Percentiles rank a stretch among this genome's conserved stretches.
phyloP scores from a whole-genome alignment of 768 basidiomycete genomes.

The Leccinum pellstonianum region DNA sequence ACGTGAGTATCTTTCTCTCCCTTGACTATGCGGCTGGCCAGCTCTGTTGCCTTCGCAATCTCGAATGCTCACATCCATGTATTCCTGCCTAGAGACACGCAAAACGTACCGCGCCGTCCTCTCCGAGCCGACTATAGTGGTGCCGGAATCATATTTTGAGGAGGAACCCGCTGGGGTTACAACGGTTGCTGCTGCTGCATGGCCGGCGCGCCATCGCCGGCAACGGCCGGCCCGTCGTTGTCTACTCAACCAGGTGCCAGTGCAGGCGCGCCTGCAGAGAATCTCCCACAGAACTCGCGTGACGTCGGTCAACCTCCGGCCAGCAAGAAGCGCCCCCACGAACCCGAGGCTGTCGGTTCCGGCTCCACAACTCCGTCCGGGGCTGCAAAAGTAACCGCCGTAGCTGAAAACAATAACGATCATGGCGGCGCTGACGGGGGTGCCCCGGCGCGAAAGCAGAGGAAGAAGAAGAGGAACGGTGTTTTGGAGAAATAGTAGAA shows the following conservation, averaged over 20 bases:
- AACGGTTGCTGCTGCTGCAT: background rate
- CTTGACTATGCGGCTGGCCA: background rate
- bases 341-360: slow-evolving; percentile 8
- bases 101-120: slow-evolving; percentile 78
- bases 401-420: background rate
- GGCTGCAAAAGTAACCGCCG: background rate
- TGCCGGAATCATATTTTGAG: slow-evolving; percentile 32
- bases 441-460: slow-evolving; percentile 22
- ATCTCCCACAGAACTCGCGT: background rate
- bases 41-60: background rate
- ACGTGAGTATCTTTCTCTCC: slow-evolving; percentile 46
- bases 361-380: background rate
- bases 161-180: background rate
- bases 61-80: background rate
- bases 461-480: slow-evolving; percentile 14
- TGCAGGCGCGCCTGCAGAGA: background rate
- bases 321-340: slow-evolving; percentile 24
- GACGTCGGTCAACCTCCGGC: background rate
- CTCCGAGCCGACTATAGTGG: slow-evolving; percentile 68
- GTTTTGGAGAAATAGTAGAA: slow-evolving; percentile 5
- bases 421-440: background rate
- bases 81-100: slow-evolving; percentile 59
- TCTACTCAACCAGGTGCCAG: background rate
- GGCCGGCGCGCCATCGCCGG: background rate
- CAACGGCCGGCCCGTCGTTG: background rate